Percentiles rank a stretch among this genome's conserved stretches.
phyloP scores from a whole-genome alignment of 2,329 filamentous ascomycete species.

The Celoporthe dispersa region DNA sequence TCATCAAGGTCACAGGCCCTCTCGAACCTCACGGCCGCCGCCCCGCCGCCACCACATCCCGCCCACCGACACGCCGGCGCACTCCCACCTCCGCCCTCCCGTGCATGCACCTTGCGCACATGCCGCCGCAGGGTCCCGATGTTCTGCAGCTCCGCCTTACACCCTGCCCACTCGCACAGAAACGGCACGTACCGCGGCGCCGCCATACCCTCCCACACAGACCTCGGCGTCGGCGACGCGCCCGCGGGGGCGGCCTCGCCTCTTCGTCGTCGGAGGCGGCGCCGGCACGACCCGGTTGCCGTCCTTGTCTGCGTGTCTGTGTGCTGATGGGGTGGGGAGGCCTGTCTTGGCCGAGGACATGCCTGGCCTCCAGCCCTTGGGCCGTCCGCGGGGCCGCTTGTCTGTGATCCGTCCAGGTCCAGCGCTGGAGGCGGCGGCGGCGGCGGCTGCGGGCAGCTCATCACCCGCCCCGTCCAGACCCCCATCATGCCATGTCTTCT shows the following conservation, averaged over 20 bases:
- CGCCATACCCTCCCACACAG: constrained; percentile 34
- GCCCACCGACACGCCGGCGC: constrained; percentile 45
- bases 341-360: constrained; percentile 27
- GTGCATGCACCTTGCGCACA: constrained; percentile 55
- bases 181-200: constrained; percentile 54
- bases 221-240: constrained; percentile 28
- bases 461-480: constrained; percentile 19
- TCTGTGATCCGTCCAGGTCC: constrained; percentile 3
- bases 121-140: constrained; percentile 62
- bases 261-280: constrained; percentile 6
- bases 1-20: constrained; percentile 43
- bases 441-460: constrained; percentile 5
- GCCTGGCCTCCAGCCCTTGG: constrained; percentile 30
- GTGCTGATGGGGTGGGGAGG: constrained; percentile 3
- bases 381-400: constrained; percentile 26
- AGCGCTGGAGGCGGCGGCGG: neutral
- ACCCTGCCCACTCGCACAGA: constrained; percentile 63
- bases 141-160: constrained; percentile 66
- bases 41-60: constrained; percentile 39
- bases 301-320: constrained; percentile 10
- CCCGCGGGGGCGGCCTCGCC: constrained; percentile 37
- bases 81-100: constrained; percentile 5
- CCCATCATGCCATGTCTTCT: constrained; percentile 3
- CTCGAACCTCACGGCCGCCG: constrained; percentile 27
- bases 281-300: neutral